Evolutionary conservation across 73 alveolate species (phyloP), one percentile per base, ranked within the genome.

Genomic region (Durusdinium trenchii): DNA sequence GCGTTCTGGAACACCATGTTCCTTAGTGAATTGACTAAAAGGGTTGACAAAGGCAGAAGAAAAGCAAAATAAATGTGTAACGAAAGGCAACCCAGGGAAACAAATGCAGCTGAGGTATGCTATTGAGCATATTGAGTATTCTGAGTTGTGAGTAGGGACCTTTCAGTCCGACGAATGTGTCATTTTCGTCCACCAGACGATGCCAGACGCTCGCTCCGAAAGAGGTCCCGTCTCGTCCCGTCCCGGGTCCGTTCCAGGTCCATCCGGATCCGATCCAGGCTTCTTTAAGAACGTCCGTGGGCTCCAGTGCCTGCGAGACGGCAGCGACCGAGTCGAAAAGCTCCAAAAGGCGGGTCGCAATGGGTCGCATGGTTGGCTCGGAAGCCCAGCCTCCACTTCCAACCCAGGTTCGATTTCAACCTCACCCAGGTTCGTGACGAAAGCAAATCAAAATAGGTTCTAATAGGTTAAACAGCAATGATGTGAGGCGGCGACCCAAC

Each of bases 401-500:
- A 91, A 71, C 76, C 98, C 98, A 9, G 98, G 98, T 30, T 91
- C 90, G 76, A 78, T 91, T 54, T 91, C 98, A 38, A 90, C 96
- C 96, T 90, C 82, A 14, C 2, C 23, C 51, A 23, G 40, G 1
- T n/a, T 36, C 9, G n/a, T 73, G 84, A 32, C 28, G 28, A n/a
- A 28, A 47, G 52, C 6, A 3, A 14, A 71, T 32, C 38, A 6
- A 10, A 51, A 40, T 3, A 73, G 40, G 40, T 20, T 5, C 76
- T 40, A 35, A 62, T 62, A 26, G 6, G 32, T 6, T 6, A 6
- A 62, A 9, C 76, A 26, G 32, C 32, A 46, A 42, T 18, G 30
- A 79, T 18, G 51, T 90, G 40, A 69, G 86, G 38, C 42, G 38
- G 38, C 51, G 78, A 38, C 98, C 98, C 98, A 91, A 12, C 98